Conservation (phyloP, 495 filamentous ascomycete species). For the Aspergillus egyptiacus region DNA sequence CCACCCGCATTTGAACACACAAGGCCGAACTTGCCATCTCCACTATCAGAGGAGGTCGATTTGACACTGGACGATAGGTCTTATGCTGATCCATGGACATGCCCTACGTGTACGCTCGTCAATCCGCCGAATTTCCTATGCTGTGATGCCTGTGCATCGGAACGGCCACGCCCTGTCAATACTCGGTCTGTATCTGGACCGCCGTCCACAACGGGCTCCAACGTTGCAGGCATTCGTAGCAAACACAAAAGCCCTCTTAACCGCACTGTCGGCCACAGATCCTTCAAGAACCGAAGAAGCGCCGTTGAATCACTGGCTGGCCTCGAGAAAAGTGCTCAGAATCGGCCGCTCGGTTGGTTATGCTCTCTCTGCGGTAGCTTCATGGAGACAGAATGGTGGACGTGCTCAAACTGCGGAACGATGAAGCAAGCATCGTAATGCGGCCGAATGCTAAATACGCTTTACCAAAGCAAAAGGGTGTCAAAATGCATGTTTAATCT, state of each 20-base stretch:
- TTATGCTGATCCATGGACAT: constrained; percentile 58
- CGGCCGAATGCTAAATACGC: too few species aligned
- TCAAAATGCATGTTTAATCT: neutral
- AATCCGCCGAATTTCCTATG: constrained; percentile 64
- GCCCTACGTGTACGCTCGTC: constrained; percentile 73
- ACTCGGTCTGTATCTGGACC: constrained; percentile 16
- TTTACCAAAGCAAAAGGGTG: too few species aligned
- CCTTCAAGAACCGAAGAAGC: constrained; percentile 34
- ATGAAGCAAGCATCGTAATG: constrained; percentile 50
- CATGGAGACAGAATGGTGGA: constrained; percentile 73
- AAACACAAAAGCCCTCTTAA: constrained; percentile 23
- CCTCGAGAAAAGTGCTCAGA: constrained; percentile 34
- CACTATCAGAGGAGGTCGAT: constrained; percentile 9
- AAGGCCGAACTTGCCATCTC: constrained; percentile 13
- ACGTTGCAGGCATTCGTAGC: constrained; percentile 11
- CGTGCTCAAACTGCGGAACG: constrained; percentile 61
- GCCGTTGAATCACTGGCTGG: constrained; percentile 33
- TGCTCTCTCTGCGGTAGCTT: constrained; percentile 59
- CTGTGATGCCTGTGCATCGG: constrained; percentile 73
- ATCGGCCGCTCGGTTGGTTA: constrained; percentile 57
- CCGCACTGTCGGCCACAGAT: constrained; percentile 11
- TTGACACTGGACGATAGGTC: constrained; percentile 24
- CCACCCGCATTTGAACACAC: constrained; percentile 19
- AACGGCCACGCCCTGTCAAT: constrained; percentile 46
- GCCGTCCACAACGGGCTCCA: constrained; percentile 3